Conservation (phyloP, 768 basidiomycete genomes). For the Mycena kentingensis region DNA sequence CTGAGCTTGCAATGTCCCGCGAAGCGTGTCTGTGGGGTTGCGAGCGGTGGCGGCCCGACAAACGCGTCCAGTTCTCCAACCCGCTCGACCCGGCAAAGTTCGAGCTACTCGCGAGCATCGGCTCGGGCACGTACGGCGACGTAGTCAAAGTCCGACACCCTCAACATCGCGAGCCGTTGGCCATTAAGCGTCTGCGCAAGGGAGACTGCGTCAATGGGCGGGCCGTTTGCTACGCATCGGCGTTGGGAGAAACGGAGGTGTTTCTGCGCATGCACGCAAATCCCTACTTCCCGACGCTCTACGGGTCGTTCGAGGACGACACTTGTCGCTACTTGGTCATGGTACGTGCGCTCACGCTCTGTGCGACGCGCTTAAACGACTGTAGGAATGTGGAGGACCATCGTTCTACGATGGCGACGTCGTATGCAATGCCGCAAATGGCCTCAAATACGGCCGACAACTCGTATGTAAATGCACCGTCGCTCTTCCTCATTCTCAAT, state of each 20-base stretch:
- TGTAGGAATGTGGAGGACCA: background rate
- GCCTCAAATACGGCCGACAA: background rate
- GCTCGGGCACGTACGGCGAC: background rate
- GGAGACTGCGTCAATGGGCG: background rate
- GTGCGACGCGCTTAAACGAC: background rate
- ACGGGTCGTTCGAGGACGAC: conserved; percentile 1
- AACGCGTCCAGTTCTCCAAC: background rate
- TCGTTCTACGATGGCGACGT: background rate
- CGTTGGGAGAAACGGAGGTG: background rate
- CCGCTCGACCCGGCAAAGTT: background rate
- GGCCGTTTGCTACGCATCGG: background rate
- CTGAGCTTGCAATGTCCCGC: too few species aligned
- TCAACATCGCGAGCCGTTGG: background rate
- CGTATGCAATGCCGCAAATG: background rate
- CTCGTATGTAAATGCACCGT: background rate
- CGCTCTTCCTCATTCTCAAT: background rate
- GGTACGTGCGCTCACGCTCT: background rate
- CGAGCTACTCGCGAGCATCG: background rate
- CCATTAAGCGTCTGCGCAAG: background rate
- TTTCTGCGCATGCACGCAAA: background rate
- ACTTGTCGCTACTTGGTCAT: background rate
- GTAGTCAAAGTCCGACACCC: background rate
- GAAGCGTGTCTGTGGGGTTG: too few species aligned
- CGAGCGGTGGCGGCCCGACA: background rate
- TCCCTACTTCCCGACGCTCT: background rate